Evolutionary conservation across 306 rosid genomes (phyloP).

Genomic region (Boehmeria nivea): DNA sequence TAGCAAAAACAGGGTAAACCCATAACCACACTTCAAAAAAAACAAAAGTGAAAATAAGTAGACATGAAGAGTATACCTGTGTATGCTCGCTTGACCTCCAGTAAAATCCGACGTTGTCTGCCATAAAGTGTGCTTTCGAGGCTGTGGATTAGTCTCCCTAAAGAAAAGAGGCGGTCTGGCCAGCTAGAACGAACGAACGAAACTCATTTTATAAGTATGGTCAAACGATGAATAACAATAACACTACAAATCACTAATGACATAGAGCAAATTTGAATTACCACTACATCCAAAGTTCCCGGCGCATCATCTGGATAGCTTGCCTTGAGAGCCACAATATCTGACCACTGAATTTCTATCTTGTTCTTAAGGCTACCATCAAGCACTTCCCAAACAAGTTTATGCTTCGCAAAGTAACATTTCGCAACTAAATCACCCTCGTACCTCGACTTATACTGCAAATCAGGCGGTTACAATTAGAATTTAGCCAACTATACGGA

Average conservation of each 20-base stretch:
- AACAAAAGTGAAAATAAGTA: background rate
- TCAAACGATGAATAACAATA: constrained; percentile 1
- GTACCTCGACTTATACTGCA: constrained; percentile 73
- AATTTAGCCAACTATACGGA: background rate
- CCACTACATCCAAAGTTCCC: constrained; percentile 67
- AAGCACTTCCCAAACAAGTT: constrained; percentile 90
- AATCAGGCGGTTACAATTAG: constrained; percentile 8
- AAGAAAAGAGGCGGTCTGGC: constrained; percentile 75
- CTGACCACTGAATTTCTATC: constrained; percentile 92
- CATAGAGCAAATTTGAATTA: constrained; percentile 6
- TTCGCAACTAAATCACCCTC: constrained; percentile 87
- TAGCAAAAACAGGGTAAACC: background rate
- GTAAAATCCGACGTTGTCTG: constrained; percentile 79
- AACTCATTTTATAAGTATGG: constrained; percentile 12
- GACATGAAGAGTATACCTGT: constrained; percentile 37
- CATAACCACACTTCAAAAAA: background rate
- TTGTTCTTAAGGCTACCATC: constrained; percentile 86
- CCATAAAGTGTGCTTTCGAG: constrained; percentile 90
- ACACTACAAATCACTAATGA: background rate
- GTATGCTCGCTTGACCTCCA: constrained; percentile 62
- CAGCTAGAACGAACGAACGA: constrained; percentile 41
- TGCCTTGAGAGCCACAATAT: constrained; percentile 72
- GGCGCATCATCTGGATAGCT: constrained; percentile 67
- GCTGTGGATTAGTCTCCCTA: constrained; percentile 87
- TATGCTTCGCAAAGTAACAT: constrained; percentile 84